Evolutionary conservation across 306 rosid genomes (phyloP).

Genomic region (Ormosia emarginata): DNA sequence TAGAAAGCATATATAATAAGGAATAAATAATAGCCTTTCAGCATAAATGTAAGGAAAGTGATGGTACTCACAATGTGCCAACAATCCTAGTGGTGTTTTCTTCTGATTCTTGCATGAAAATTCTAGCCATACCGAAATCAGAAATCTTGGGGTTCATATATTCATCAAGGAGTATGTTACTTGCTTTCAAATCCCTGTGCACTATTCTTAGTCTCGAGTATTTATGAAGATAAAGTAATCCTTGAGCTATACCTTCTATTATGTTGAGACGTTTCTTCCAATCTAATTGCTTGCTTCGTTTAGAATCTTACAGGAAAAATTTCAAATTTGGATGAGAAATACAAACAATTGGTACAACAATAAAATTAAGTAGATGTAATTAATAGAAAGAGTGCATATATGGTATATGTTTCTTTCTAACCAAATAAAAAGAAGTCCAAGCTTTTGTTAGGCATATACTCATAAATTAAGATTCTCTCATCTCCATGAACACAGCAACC

Average conservation of each 20-base stretch:
- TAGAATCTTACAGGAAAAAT: too few relatives aligned
- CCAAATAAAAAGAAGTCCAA: conserved; percentile 31
- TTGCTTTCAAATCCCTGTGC: conserved; percentile 23
- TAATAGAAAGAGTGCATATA: too few relatives aligned
- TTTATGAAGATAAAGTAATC: too few relatives aligned
- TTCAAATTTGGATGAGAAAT: too few relatives aligned
- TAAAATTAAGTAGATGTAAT: too few relatives aligned
- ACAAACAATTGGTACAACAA: too few relatives aligned
- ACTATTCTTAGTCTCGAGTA: neutral
- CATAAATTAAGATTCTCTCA: conserved; percentile 28
- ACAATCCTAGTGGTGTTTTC: conserved; percentile 22
- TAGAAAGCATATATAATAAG: neutral
- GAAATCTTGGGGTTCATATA: conserved; percentile 28
- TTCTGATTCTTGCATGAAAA: neutral
- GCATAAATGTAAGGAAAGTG: too few relatives aligned
- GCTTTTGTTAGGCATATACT: conserved; percentile 33
- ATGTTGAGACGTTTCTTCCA: too few relatives aligned
- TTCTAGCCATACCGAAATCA: conserved; percentile 28
- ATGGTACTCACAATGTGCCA: conserved; percentile 27
- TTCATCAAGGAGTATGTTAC: conserved; percentile 26
- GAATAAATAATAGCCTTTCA: too few relatives aligned
- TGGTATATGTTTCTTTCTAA: too few relatives aligned
- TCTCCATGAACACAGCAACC: conserved; percentile 29
- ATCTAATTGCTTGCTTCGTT: too few relatives aligned
- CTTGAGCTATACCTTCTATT: too few relatives aligned